These are phyloP conservation scores for Moesziomyces aphidis DNA, from an alignment of 1,284 basidiomycete genomes.

Conservation along the genomic window DNA sequence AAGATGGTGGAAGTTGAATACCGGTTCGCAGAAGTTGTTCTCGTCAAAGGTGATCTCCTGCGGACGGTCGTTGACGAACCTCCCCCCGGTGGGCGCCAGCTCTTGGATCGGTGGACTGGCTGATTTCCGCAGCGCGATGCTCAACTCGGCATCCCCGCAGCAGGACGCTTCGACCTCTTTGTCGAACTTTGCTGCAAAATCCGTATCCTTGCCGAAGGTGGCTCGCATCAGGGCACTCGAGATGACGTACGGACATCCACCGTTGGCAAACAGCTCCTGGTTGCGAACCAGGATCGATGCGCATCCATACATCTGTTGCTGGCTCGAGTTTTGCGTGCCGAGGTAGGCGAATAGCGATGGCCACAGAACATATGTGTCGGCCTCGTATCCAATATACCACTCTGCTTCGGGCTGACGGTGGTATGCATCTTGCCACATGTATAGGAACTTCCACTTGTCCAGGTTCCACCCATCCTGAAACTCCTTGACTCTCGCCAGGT, in stretches of 20 bases:
- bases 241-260: constrained; percentile 32
- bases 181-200: constrained; percentile 29
- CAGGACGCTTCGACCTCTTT: constrained; percentile 15
- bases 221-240: constrained; percentile 35
- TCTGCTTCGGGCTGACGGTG: constrained; percentile 14
- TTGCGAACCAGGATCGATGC: constrained; percentile 11
- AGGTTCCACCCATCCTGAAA: constrained; percentile 29
- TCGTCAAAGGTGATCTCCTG: constrained; percentile 19
- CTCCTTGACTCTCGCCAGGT: background rate
- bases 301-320: constrained; percentile 31
- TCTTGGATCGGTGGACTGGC: constrained; percentile 11
- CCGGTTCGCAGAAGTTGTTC: constrained; percentile 28
- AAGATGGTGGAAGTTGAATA: constrained; percentile 37
- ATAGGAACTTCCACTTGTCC: constrained; percentile 43
- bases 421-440: constrained; percentile 44
- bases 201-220: constrained; percentile 18
- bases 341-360: constrained; percentile 30
- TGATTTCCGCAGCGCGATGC: constrained; percentile 22
- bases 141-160: constrained; percentile 43
- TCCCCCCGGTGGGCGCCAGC: constrained; percentile 10
- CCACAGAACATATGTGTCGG: constrained; percentile 36
- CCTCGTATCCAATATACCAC: constrained; percentile 48
- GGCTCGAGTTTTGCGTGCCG: constrained; percentile 3
- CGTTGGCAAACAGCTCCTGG: constrained; percentile 33
- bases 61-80: constrained; percentile 23